Evolutionary conservation across 1,139 yeast genomes (phyloP).

Genomic region (Lodderomyces margitis): DNA sequence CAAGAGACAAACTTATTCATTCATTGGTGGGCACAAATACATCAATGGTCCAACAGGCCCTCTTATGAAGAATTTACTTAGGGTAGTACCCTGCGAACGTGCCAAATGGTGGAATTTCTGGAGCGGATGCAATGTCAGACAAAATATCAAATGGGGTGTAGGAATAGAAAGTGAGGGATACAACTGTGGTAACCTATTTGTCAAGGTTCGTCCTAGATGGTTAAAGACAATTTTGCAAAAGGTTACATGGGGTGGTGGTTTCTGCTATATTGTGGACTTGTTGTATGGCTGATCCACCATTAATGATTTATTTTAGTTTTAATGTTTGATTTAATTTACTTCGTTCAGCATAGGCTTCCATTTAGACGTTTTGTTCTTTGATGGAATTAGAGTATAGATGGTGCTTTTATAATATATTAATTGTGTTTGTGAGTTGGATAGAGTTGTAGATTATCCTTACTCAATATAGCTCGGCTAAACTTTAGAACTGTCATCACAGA

Average conservation of each 20-base stretch:
- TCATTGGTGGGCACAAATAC: conserved; percentile 85
- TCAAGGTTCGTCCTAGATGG: conserved; percentile 49
- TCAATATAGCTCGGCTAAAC: too few relatives aligned
- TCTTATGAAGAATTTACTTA: conserved; percentile 64
- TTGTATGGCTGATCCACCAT: conserved; percentile 10
- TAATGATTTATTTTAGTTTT: background rate
- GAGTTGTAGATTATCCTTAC: background rate
- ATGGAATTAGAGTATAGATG: conserved; percentile 1
- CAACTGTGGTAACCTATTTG: conserved; percentile 61
- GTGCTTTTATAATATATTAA: too few relatives aligned
- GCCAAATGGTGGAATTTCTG: conserved; percentile 83
- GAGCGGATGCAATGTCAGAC: conserved; percentile 76
- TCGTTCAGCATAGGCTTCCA: too few relatives aligned
- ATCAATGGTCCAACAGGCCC: conserved; percentile 96
- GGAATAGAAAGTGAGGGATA: conserved; percentile 86
- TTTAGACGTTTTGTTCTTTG: background rate
- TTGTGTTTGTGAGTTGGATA: background rate
- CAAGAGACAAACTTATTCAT: conserved; percentile 71
- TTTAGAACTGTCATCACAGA: background rate
- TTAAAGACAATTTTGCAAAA: conserved; percentile 47
- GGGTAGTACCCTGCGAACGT: conserved; percentile 76
- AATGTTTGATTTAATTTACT: background rate
- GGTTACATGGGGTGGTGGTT: conserved; percentile 69
- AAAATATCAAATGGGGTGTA: conserved; percentile 74
- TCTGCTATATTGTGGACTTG: conserved; percentile 60